phyloP scores from a whole-genome alignment of 371 early-diverging fungal species.

The Mortierella sp. region DNA sequence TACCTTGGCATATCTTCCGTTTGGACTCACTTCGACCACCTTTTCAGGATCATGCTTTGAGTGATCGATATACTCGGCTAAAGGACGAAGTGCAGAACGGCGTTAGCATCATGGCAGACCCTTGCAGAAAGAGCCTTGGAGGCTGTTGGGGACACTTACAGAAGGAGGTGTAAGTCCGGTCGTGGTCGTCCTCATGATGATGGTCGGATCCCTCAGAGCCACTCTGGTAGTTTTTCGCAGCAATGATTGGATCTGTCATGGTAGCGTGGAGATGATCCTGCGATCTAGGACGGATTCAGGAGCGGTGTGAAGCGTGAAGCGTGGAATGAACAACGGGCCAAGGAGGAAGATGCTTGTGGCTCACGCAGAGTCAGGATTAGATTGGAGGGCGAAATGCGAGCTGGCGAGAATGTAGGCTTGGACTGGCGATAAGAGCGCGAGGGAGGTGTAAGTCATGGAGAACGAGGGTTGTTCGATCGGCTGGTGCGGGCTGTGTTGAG shows the following conservation, averaged over 20 bases:
- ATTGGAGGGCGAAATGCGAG: conserved; percentile 7
- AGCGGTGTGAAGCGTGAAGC: not conserved
- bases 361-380: conserved; percentile 18
- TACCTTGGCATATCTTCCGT: conserved; percentile 77
- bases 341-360: not conserved
- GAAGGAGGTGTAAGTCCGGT: conserved; percentile 40
- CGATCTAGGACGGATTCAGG: not conserved
- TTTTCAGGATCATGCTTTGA: conserved; percentile 69
- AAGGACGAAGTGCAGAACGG: conserved; percentile 1
- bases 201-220: conserved; percentile 52
- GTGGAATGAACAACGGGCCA: not conserved
- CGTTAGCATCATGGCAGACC: not conserved
- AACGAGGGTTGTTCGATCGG: not conserved
- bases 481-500: not conserved
- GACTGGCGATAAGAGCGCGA: conserved; percentile 7
- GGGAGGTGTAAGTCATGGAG: conserved; percentile 28
- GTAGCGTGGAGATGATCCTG: not conserved
- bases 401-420: conserved; percentile 7
- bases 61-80: conserved; percentile 53
- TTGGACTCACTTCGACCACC: conserved; percentile 77
- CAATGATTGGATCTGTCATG: conserved; percentile 48
- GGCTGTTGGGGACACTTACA: conserved; percentile 21
- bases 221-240: conserved; percentile 34
- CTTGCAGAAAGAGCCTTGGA: not conserved
- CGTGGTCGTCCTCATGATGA: conserved; percentile 47